Conservation (phyloP, 768 basidiomycete genomes). For the Termitomyces sp. region DNA sequence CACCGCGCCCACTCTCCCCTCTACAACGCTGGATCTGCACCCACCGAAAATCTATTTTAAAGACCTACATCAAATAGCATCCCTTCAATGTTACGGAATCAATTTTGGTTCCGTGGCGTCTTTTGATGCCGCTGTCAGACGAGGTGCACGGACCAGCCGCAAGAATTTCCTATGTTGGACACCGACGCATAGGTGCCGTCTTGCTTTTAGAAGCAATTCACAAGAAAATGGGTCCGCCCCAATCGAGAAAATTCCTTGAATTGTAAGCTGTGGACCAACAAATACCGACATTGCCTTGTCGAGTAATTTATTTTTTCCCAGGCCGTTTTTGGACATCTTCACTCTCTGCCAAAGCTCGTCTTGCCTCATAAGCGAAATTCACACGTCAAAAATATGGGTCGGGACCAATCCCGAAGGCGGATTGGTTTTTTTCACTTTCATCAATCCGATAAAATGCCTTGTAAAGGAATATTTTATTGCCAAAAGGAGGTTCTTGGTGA, state of each 20-base stretch:
- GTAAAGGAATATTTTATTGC: conserved; percentile 10
- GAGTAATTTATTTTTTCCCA: conserved; percentile 5
- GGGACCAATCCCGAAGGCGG: conserved; percentile 21
- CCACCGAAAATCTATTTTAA: background rate
- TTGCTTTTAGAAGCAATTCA: conserved; percentile 3
- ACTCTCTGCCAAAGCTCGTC: conserved; percentile 7
- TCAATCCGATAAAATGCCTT: conserved; percentile 14
- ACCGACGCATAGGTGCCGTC: background rate
- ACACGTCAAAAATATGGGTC: conserved; percentile 21
- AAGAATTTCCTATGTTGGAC: conserved; percentile 5
- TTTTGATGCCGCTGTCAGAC: background rate
- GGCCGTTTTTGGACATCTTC: conserved; percentile 2
- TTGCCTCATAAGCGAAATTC: conserved; percentile 8
- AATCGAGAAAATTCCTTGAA: conserved; percentile 14
- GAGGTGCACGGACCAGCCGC: background rate
- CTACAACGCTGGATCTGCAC: background rate
- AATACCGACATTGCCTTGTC: conserved; percentile 9
- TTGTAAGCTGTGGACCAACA: conserved; percentile 6
- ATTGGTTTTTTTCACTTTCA: conserved; percentile 15
- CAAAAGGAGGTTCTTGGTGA: conserved; percentile 7
- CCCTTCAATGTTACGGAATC: background rate
- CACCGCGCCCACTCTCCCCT: background rate
- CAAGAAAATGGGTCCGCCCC: conserved; percentile 18
- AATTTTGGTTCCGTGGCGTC: background rate
- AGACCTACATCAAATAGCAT: background rate